Percentiles rank a stretch among this genome's conserved stretches.
Evolutionary conservation across 352 stramenopile species (phyloP).

Genomic region (Phytophthora palmivora): DNA sequence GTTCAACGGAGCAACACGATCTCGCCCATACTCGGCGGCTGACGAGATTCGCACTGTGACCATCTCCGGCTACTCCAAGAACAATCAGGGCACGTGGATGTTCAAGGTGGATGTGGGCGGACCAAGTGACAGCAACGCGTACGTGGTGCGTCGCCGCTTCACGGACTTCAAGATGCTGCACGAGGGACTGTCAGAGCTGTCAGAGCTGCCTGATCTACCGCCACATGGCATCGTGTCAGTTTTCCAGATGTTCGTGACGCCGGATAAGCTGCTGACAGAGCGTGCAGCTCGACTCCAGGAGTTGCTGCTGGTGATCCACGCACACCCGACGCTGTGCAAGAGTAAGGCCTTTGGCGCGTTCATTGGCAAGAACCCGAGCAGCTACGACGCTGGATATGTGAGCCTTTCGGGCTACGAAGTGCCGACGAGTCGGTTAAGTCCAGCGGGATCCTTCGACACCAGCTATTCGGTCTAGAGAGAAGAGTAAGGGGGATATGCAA

Average conservation of each 20-base stretch:
- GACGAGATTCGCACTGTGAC: conserved; percentile 52
- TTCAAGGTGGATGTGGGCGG: conserved; percentile 78
- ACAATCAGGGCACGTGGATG: conserved; percentile 73
- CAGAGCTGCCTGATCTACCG: conserved; percentile 52
- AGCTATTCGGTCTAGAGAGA: conserved; percentile 32
- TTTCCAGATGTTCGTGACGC: conserved; percentile 72
- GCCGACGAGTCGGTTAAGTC: conserved; percentile 39
- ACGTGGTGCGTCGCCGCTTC: conserved; percentile 77
- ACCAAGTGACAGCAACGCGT: conserved; percentile 56
- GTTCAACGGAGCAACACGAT: conserved; percentile 21
- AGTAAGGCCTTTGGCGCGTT: conserved; percentile 59
- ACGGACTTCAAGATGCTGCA: conserved; percentile 79
- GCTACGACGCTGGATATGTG: conserved; percentile 70
- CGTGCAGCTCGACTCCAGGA: conserved; percentile 62
- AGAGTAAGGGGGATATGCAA: conserved; percentile 4
- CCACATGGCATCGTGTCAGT: conserved; percentile 72
- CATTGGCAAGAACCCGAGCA: conserved; percentile 77
- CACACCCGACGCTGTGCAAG: conserved; percentile 54
- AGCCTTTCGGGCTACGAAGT: conserved; percentile 76
- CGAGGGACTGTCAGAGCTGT: conserved; percentile 55
- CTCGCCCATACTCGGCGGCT: conserved; percentile 64
- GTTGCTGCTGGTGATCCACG: conserved; percentile 65
- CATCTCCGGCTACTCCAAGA: conserved; percentile 73
- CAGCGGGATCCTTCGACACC: conserved; percentile 30
- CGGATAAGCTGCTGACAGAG: conserved; percentile 60